Percentiles rank a stretch among this genome's conserved stretches.
Conservation (phyloP, 495 filamentous ascomycete species). For the Amorphotheca resinae region DNA sequence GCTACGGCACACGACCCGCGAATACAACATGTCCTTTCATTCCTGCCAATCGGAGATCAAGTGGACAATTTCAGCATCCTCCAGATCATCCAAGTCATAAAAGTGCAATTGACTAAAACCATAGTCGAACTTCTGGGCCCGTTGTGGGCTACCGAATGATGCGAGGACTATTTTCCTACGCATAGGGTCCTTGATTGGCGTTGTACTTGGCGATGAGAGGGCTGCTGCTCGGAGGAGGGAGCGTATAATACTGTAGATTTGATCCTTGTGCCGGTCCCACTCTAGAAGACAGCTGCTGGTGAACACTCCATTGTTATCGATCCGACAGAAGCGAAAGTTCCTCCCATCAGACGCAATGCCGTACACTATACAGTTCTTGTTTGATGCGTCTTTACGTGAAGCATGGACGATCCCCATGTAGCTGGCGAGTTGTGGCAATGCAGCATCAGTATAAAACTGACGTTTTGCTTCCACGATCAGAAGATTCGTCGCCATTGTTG, state of each 20-base stretch:
- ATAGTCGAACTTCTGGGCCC: slow-evolving; percentile 1
- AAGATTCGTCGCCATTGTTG: slow-evolving; percentile 8
- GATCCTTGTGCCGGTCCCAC: slow-evolving; percentile 3
- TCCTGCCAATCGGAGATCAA: not conserved
- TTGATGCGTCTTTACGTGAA: slow-evolving; percentile 6
- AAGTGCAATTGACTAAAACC: not conserved
- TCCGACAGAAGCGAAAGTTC: slow-evolving; percentile 10
- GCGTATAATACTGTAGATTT: slow-evolving; percentile 10
- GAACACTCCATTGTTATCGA: slow-evolving; percentile 10
- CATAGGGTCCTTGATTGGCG: slow-evolving; percentile 8
- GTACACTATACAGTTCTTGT: slow-evolving; percentile 7
- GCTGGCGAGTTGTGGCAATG: slow-evolving; percentile 4
- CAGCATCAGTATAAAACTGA: slow-evolving; percentile 5
- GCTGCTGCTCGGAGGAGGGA: slow-evolving; percentile 8
- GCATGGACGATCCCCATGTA: slow-evolving; percentile 12
- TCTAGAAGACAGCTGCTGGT: slow-evolving; percentile 4
- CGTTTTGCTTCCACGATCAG: slow-evolving; percentile 10
- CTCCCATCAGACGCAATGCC: slow-evolving; percentile 9
- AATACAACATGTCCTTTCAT: not conserved
- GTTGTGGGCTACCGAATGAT: not conserved
- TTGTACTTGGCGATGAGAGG: slow-evolving; percentile 11
- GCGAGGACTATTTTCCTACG: slow-evolving; percentile 4
- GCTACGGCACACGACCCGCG: not conserved
- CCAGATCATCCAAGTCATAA: not conserved
- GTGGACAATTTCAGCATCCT: not conserved